These are phyloP conservation scores for Rasamsonia emersonii DNA, from an alignment of 2,329 filamentous ascomycete species.

Conservation along the genomic window DNA sequence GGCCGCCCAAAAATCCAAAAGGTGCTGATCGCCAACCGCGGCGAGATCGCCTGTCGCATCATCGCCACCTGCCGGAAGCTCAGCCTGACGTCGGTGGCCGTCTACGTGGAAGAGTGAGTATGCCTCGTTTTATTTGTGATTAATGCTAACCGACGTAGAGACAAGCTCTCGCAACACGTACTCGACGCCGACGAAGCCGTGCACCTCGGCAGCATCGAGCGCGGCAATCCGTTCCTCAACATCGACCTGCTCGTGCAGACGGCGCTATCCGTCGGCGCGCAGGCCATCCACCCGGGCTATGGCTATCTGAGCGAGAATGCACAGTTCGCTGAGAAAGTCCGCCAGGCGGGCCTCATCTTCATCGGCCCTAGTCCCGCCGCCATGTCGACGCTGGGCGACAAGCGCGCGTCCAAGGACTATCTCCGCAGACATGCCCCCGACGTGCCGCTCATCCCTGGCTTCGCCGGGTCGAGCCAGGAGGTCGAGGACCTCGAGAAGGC, in stretches of 20 bases:
- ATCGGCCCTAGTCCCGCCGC: constrained; percentile 23
- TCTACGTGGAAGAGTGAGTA: constrained; percentile 7
- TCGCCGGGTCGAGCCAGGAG: constrained; percentile 15
- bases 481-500: constrained; percentile 12
- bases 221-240: no score
- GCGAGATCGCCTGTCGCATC: constrained; percentile 2
- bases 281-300: constrained; percentile 28
- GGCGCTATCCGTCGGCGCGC: no score
- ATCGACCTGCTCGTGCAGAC: no score
- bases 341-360: constrained; percentile 22
- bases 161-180: no score
- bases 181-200: no score
- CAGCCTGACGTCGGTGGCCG: background rate
- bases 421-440: constrained; percentile 16
- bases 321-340: constrained; percentile 19
- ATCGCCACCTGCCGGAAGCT: constrained; percentile 1
- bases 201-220: no score
- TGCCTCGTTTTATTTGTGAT: no score
- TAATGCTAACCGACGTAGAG: no score
- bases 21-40: constrained; percentile 3
- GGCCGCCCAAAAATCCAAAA: no score
- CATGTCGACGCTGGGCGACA: constrained; percentile 26
- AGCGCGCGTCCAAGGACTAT: constrained; percentile 19
- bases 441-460: constrained; percentile 21
- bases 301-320: constrained; percentile 28